Percentiles rank a stretch among this genome's conserved stretches.
phyloP scores from a whole-genome alignment of 768 basidiomycete species.

The Leccinellum luteum region DNA sequence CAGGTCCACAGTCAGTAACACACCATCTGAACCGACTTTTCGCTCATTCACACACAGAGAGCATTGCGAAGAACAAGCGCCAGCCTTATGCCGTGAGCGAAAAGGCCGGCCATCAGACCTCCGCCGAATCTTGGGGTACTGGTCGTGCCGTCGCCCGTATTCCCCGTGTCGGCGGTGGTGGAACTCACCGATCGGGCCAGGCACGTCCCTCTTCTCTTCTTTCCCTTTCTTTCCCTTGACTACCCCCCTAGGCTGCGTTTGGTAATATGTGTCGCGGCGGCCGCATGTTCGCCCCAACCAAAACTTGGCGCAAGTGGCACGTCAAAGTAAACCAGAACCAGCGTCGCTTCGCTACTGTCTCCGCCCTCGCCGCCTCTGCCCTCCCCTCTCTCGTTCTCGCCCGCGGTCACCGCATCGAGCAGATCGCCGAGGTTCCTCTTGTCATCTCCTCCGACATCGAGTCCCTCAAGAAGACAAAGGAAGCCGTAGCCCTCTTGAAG shows the following conservation, averaged over 20 bases:
- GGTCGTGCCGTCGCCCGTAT: slow-evolving; percentile 99
- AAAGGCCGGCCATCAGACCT: slow-evolving; percentile 99
- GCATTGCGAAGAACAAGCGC: slow-evolving; percentile 96
- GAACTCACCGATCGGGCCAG: slow-evolving; percentile 98
- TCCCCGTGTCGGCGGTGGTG: slow-evolving; percentile 98
- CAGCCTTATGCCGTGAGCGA: slow-evolving; percentile 96
- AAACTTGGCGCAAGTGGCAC: slow-evolving; percentile 99
- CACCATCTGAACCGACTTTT: background rate
- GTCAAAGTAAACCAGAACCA: slow-evolving; percentile 99
- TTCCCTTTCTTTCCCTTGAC: background rate
- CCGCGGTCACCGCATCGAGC: slow-evolving; percentile 97
- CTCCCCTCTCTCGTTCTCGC: slow-evolving; percentile 96
- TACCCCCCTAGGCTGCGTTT: slow-evolving; percentile 76
- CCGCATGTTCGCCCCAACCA: slow-evolving; percentile 99
- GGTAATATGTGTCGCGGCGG: slow-evolving; percentile 99
- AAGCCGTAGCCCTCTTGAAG: slow-evolving; percentile 93
- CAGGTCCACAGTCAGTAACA: slow-evolving; percentile 95
- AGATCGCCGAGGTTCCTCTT: slow-evolving; percentile 94
- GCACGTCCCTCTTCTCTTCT: slow-evolving; percentile 32
- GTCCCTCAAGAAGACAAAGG: slow-evolving; percentile 93
- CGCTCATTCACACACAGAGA: slow-evolving; percentile 54
- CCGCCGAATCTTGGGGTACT: slow-evolving; percentile 99
- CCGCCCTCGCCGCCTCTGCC: slow-evolving; percentile 96
- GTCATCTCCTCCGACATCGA: slow-evolving; percentile 80
- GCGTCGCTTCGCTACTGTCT: slow-evolving; percentile 95